A percentile compares a stretch with the other conserved stretches of the same genome.
These are phyloP conservation scores for Aureoboletus auriporus DNA, from an alignment of 768 basidiomycete species.

Conservation along the genomic window DNA sequence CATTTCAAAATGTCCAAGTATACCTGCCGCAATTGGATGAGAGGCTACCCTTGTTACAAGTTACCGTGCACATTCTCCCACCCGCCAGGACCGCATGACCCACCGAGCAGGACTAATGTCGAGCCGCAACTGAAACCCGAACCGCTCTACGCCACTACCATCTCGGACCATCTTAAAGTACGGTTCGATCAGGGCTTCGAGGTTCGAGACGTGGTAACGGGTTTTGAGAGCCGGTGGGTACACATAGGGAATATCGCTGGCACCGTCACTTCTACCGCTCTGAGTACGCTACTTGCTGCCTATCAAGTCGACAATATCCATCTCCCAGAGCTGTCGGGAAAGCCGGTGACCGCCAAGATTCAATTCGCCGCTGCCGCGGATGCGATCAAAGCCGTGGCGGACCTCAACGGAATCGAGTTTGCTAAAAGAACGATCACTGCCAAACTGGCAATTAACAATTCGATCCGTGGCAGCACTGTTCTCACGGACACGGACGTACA, in stretches of 20 bases:
- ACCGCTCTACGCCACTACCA: conserved; percentile 25
- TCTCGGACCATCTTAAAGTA: conserved; percentile 55
- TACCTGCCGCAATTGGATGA: conserved; percentile 9
- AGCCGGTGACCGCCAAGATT: conserved; percentile 35
- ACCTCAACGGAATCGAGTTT: conserved; percentile 44
- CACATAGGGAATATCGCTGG: conserved; percentile 49
- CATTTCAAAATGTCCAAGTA: rapidly evolving
- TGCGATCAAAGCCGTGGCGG: conserved; percentile 49
- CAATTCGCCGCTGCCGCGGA: conserved; percentile 46
- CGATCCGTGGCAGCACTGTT: conserved; percentile 30
- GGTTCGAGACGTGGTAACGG: conserved; percentile 53
- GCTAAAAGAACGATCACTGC: conserved; percentile 41
- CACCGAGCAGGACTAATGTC: not conserved
- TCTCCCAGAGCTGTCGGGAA: conserved; percentile 24
- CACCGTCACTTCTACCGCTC: conserved; percentile 26
- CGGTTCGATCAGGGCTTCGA: conserved; percentile 59
- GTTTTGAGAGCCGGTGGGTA: conserved; percentile 66
- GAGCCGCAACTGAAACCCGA: conserved; percentile 13
- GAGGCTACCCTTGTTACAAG: rapidly evolving
- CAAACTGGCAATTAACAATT: conserved; percentile 41
- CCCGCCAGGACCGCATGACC: conserved; percentile 1
- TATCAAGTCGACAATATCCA: conserved; percentile 42
- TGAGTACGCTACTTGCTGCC: conserved; percentile 37
- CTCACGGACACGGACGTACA: conserved; percentile 54
- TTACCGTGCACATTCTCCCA: conserved; percentile 9